Evolutionary conservation across 2,329 filamentous ascomycete genomes (phyloP).

Genomic region (Lasiodiplodia sp.): DNA sequence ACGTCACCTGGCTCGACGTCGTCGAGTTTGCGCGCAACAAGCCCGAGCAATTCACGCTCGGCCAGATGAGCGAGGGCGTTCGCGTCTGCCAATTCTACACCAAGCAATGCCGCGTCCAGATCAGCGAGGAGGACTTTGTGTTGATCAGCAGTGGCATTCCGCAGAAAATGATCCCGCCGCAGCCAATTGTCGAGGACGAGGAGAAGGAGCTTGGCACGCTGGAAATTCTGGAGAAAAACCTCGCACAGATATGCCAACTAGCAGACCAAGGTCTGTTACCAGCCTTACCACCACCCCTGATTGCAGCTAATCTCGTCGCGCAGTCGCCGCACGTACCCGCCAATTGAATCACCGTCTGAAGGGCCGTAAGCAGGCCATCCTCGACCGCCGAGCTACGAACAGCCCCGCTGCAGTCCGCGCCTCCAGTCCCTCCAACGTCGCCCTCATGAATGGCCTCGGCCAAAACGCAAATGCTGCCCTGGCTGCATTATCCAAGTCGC

Average conservation of each 20-base stretch:
- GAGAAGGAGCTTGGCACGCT: slow-evolving; percentile 83
- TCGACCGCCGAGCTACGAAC: slow-evolving; percentile 65
- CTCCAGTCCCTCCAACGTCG: slow-evolving; percentile 50
- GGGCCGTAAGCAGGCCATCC: slow-evolving; percentile 75
- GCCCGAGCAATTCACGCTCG: slow-evolving; percentile 77
- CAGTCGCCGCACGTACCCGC: slow-evolving; percentile 72
- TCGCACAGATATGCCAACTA: slow-evolving; percentile 78
- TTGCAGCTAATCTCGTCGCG: slow-evolving; percentile 27
- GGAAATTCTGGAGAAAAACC: slow-evolving; percentile 81
- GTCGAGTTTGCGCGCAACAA: slow-evolving; percentile 84
- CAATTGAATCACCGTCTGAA: slow-evolving; percentile 84
- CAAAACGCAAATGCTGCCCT: slow-evolving; percentile 44
- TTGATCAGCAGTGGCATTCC: slow-evolving; percentile 83
- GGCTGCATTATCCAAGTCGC: slow-evolving; percentile 34
- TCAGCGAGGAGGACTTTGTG: slow-evolving; percentile 86
- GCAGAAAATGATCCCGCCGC: slow-evolving; percentile 80
- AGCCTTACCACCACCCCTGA: background rate
- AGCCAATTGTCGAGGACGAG: slow-evolving; percentile 86
- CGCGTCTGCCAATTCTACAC: slow-evolving; percentile 82
- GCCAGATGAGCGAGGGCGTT: slow-evolving; percentile 70
- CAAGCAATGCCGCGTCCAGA: slow-evolving; percentile 82
- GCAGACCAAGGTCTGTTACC: slow-evolving; percentile 71
- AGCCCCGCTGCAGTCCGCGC: slow-evolving; percentile 47
- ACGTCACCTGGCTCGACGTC: slow-evolving; percentile 83
- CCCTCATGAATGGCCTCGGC: slow-evolving; percentile 48